phyloP scores from a whole-genome alignment of 1,284 basidiomycete genomes.

The Apiotrichum gracile region DNA sequence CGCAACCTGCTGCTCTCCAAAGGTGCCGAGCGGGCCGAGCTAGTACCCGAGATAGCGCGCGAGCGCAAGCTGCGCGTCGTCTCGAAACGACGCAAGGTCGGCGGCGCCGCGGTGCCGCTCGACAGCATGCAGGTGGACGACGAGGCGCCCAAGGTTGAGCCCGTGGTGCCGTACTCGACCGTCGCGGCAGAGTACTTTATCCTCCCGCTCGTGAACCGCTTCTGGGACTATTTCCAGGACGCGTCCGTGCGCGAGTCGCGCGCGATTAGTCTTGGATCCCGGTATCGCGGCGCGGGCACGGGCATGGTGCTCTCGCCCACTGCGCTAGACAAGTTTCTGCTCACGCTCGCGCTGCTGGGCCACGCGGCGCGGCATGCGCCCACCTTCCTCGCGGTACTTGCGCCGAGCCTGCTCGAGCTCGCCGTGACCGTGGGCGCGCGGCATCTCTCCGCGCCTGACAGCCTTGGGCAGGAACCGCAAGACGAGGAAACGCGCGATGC shows the following conservation, averaged over 20 bases:
- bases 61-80: slow-evolving; percentile 66
- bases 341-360: slow-evolving; percentile 70
- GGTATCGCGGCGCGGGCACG: slow-evolving; percentile 67
- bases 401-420: slow-evolving; percentile 73
- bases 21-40: slow-evolving; percentile 31
- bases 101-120: slow-evolving; percentile 5
- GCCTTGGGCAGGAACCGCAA: slow-evolving; percentile 2
- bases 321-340: slow-evolving; percentile 66
- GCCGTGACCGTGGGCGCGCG: slow-evolving; percentile 68
- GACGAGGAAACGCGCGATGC: slow-evolving; percentile 39
- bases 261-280: slow-evolving; percentile 50
- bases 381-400: slow-evolving; percentile 71
- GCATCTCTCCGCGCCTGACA: slow-evolving; percentile 46
- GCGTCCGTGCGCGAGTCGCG: slow-evolving; percentile 67
- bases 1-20: slow-evolving; percentile 35
- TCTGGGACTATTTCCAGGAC: slow-evolving; percentile 83
- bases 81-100: slow-evolving; percentile 31
- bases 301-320: slow-evolving; percentile 72
- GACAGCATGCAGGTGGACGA: too few species aligned
- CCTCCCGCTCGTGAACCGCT: slow-evolving; percentile 78
- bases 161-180: slow-evolving; percentile 55
- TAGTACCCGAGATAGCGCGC: slow-evolving; percentile 58
- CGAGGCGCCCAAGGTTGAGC: slow-evolving; percentile 4
- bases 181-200: slow-evolving; percentile 81
- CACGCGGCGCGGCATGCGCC: slow-evolving; percentile 72